These are phyloP conservation scores for Aspergillus neotritici DNA, from an alignment of 2,329 filamentous ascomycete species.

Conservation along the genomic window DNA sequence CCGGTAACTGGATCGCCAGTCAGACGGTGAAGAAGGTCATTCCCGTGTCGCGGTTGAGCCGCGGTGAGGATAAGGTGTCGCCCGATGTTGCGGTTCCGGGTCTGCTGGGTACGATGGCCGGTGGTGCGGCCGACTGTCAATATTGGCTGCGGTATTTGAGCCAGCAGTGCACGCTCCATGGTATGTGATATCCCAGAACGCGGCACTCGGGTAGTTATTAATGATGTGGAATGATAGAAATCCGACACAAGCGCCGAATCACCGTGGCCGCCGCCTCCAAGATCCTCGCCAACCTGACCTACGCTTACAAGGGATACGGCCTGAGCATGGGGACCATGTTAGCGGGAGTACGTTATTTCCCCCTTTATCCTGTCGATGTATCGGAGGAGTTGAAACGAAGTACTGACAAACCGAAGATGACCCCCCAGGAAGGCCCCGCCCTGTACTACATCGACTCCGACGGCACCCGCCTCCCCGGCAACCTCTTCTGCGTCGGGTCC, in stretches of 20 bases:
- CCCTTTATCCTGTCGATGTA: constrained; percentile 33
- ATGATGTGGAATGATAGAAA: constrained; percentile 47
- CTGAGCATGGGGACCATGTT: constrained; percentile 99
- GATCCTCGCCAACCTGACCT: constrained; percentile 97
- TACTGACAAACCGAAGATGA: constrained; percentile 22
- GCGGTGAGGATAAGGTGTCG: constrained; percentile 32
- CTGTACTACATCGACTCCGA: constrained; percentile 99
- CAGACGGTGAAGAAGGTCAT: constrained; percentile 99
- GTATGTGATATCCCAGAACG: constrained; percentile 17
- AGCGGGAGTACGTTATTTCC: constrained; percentile 73
- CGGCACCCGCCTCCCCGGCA: constrained; percentile 84
- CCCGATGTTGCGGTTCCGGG: constrained; percentile 30
- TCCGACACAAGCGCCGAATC: constrained; percentile 98
- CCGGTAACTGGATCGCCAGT: constrained; percentile 98
- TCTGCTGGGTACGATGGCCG: constrained; percentile 95
- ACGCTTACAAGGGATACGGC: constrained; percentile 98
- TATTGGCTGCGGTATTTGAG: constrained; percentile 99
- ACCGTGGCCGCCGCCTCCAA: constrained; percentile 95
- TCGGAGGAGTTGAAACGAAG: neutral
- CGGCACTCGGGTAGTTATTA: too few relatives aligned
- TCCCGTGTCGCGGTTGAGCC: constrained; percentile 38
- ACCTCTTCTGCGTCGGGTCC: constrained; percentile 96
- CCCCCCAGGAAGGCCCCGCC: constrained; percentile 83
- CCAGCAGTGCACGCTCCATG: constrained; percentile 98
- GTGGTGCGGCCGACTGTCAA: constrained; percentile 97